phyloP scores from a whole-genome alignment of 306 rosid genomes.

The Quillaja saponaria region DNA sequence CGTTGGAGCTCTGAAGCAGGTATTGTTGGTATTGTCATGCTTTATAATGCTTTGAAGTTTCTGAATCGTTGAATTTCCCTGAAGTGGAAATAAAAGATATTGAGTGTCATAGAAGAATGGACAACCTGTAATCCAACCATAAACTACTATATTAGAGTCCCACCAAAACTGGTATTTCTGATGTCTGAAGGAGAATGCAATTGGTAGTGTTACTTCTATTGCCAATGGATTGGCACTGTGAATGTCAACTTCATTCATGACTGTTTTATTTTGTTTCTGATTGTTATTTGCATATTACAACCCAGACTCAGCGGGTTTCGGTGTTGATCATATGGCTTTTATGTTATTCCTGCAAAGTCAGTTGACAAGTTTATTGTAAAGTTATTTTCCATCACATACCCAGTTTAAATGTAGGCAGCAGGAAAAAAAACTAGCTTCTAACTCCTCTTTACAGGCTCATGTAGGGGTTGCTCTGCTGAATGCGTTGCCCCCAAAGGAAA shows the following conservation, averaged over 20 bases:
- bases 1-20: slow-evolving; percentile 99
- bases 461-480: slow-evolving; percentile 94
- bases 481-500: slow-evolving; percentile 71
- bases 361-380: slow-evolving; percentile 10
- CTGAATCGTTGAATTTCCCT: slow-evolving; percentile 27
- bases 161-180: slow-evolving; percentile 13
- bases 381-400: too few relatives aligned
- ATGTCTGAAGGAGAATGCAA: slow-evolving; percentile 7
- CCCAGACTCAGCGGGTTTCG: too few relatives aligned
- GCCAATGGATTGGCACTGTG: slow-evolving; percentile 10
- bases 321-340: slow-evolving; percentile 6
- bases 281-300: not conserved
- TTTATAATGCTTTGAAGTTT: slow-evolving; percentile 11
- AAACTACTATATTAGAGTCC: slow-evolving; percentile 8
- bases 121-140: slow-evolving; percentile 4
- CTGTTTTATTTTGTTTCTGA: too few relatives aligned
- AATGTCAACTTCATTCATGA: too few relatives aligned
- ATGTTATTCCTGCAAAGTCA: slow-evolving; percentile 25
- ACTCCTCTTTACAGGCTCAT: slow-evolving; percentile 69
- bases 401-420: slow-evolving; percentile 20
- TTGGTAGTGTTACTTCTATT: not conserved
- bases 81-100: slow-evolving; percentile 5
- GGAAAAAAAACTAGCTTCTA: slow-evolving; percentile 16
- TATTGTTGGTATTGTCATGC: slow-evolving; percentile 28
- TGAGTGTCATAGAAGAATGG: not conserved